Base-by-base conservation (phyloP, 805 yeast species). In the Starmerella apicola region DNA sequence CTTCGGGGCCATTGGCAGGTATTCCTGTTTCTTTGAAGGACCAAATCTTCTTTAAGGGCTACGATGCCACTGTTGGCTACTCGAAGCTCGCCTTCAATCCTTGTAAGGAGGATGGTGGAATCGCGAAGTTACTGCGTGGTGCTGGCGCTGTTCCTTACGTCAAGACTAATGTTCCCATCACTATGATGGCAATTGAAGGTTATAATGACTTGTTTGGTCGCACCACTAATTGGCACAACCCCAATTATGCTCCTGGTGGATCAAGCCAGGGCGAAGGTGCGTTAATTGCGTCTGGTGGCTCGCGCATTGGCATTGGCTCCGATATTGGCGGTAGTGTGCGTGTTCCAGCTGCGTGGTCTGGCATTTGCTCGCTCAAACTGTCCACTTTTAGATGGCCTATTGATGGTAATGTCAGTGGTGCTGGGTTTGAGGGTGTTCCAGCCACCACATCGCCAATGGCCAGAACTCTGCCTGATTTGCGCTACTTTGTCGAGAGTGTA, bases 11-110 rank as follows among this genome's bases (percentile, higher is more conserved):
- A 1, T 61, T 76, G 39, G 80, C 78, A 32, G 81, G 82, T 2
- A 56, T 76, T 48, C 81, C 81, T 5, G 60, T 76, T 36, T 72
- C 81, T 1, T 56, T 76, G 39, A 76, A 76, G 53, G 82, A 76
- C 48, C 75, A 76, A 34, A 66, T 63, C 49, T 58, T 61, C 38
- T 65, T 66, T 41, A 62, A 58, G 33, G 78, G 76, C 31, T 67
- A 62, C 40, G 69, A 70, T 50, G 67, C 77, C 1, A 69, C 71
- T 39, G 68, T 67, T 19, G 73, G 75, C 4, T 69, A 66, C 50
- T 68, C 72, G 25, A 52, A 60, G 16, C 45, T 50, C 31, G 53
- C 67, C 24, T 65, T 63, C 43, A 60, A 67, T 45, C 66, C 73
- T 17, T 51, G 64, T 3, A 45, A 49, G 5, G 55, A 56, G 20